Percentiles rank a stretch among this genome's conserved stretches.
Conservation (phyloP, 495 filamentous ascomycete genomes). For the Cercophora samala region DNA sequence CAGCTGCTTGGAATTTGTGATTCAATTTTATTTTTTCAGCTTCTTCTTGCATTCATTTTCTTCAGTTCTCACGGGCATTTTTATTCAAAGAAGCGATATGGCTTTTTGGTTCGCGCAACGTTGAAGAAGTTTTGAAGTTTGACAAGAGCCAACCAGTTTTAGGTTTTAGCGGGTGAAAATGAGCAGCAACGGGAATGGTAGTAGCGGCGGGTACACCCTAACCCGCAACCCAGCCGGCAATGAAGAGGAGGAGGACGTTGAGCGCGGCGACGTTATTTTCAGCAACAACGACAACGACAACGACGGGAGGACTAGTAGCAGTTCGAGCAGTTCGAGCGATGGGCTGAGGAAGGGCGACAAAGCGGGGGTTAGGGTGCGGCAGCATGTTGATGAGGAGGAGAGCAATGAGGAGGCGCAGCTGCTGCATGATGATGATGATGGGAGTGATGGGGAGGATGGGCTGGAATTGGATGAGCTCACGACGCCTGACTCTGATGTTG, state of each 20-base stretch:
- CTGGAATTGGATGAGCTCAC: not conserved
- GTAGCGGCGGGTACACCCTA: not conserved
- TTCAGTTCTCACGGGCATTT: not conserved
- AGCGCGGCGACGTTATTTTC: not conserved
- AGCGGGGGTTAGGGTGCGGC: not conserved
- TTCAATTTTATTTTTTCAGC: not conserved
- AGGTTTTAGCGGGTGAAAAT: not conserved
- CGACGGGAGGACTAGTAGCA: too few relatives aligned
- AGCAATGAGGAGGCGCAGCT: slow-evolving; percentile 31
- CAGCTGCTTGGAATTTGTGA: not conserved
- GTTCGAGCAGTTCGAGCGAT: too few relatives aligned
- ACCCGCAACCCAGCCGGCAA: not conserved
- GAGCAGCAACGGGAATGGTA: not conserved
- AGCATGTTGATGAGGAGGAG: slow-evolving; percentile 3
- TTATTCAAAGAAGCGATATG: not conserved
- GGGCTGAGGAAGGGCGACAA: not conserved
- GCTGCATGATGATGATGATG: not conserved
- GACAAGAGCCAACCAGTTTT: not conserved
- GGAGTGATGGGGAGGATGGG: not conserved
- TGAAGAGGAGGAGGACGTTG: not conserved
- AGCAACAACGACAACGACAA: not conserved
- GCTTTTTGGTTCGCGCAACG: not conserved
- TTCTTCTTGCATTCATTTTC: not conserved
- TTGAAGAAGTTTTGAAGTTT: not conserved
- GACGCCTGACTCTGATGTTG: not conserved